Percentiles rank a stretch among this genome's conserved stretches.
Evolutionary conservation across 208 protist species (phyloP).

Genomic region (Leishmania turanica): DNA sequence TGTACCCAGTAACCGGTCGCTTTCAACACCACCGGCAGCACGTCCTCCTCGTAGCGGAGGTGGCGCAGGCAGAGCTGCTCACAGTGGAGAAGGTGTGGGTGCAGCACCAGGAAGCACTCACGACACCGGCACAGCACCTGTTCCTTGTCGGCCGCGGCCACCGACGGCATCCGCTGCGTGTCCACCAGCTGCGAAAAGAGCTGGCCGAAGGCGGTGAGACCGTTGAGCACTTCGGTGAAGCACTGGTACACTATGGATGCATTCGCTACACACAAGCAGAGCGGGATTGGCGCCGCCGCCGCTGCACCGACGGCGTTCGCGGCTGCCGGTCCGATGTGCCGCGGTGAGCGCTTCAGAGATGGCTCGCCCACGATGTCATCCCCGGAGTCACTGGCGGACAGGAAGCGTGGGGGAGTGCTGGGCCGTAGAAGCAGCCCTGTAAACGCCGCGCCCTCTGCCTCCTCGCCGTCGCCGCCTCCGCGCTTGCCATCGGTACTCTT

Average conservation of each 20-base stretch:
- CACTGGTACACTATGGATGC: slow-evolving; percentile 18
- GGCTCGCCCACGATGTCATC: background rate
- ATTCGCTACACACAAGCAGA: slow-evolving; percentile 17
- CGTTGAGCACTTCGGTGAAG: slow-evolving; percentile 27
- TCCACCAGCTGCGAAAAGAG: slow-evolving; percentile 32
- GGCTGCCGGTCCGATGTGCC: background rate
- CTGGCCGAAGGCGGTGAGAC: slow-evolving; percentile 24
- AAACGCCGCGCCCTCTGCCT: background rate
- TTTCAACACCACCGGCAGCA: slow-evolving; percentile 56
- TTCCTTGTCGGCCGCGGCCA: background rate
- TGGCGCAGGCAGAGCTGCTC: slow-evolving; percentile 25
- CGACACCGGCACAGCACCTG: slow-evolving; percentile 8
- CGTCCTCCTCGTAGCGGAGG: slow-evolving; percentile 43
- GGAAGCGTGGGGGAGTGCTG: background rate
- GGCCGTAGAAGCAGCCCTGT: background rate
- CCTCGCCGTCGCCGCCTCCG: background rate
- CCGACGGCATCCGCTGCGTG: background rate
- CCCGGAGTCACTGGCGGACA: background rate
- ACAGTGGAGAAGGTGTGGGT: slow-evolving; percentile 34
- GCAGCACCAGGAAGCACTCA: slow-evolving; percentile 24
- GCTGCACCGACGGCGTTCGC: background rate
- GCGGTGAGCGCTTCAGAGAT: background rate
- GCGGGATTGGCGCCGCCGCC: background rate
- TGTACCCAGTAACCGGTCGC: slow-evolving; percentile 50
- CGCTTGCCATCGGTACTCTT: background rate